Evolutionary conservation across 768 basidiomycete species (phyloP).

Genomic region (Lactifluus hygrophoroides): DNA sequence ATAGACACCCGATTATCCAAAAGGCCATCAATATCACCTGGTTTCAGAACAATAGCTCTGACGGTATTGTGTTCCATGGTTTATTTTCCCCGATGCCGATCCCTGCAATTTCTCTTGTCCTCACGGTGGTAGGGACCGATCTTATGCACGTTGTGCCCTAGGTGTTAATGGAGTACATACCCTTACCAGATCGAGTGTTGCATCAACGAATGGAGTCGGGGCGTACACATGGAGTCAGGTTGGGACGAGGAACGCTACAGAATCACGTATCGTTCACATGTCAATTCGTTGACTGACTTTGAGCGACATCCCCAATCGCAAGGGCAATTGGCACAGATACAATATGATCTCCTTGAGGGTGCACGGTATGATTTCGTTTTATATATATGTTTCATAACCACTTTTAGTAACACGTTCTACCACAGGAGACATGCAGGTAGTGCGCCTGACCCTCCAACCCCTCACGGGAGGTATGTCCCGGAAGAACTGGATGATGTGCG

Average conservation of each 20-base stretch:
- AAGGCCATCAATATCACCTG: conserved; percentile 7
- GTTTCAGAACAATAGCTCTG: neutral
- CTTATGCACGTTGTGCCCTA: neutral
- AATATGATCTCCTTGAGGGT: neutral
- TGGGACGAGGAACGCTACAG: neutral
- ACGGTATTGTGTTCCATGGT: neutral
- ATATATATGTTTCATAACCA: neutral
- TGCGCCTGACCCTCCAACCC: neutral
- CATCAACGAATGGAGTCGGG: conserved; percentile 6
- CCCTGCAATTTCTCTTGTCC: neutral
- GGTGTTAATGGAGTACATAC: neutral
- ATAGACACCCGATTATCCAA: conserved; percentile 7
- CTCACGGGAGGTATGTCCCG: neutral
- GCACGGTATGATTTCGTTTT: conserved; percentile 2
- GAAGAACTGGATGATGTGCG: neutral
- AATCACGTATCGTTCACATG: neutral
- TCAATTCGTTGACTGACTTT: neutral
- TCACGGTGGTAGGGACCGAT: conserved; percentile 1
- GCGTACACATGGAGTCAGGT: neutral
- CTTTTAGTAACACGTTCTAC: neutral
- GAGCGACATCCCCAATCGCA: neutral
- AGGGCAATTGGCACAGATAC: neutral
- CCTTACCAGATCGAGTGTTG: conserved; percentile 7
- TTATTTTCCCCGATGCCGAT: conserved; percentile 2
- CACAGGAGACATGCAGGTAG: neutral